These are phyloP conservation scores for Pseudonectria foliicola DNA, from an alignment of 2,329 filamentous ascomycete species.

Conservation along the genomic window DNA sequence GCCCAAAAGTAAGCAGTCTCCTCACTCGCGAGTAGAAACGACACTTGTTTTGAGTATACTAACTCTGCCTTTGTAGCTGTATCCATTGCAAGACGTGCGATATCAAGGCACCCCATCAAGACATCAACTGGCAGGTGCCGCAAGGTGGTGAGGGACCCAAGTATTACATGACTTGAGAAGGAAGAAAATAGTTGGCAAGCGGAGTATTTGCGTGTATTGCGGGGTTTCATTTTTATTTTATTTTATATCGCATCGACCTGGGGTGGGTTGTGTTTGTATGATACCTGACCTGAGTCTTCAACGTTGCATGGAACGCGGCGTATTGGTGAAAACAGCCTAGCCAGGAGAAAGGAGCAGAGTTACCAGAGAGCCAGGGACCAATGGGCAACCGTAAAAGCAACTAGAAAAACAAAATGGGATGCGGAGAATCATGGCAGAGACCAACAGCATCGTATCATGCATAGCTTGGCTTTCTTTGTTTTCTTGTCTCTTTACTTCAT, in stretches of 20 bases:
- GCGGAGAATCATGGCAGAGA: neutral
- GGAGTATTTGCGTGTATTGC: constrained; percentile 1
- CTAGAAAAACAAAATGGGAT: too few species aligned
- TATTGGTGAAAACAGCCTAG: constrained; percentile 7
- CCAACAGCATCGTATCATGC: neutral
- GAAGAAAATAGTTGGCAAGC: neutral
- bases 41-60: constrained; percentile 8
- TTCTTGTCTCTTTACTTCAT: neutral
- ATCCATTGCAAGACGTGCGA: constrained; percentile 99
- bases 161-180: constrained; percentile 57
- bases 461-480: neutral
- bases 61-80: constrained; percentile 53
- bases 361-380: too few species aligned
- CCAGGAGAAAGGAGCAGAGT: too few species aligned
- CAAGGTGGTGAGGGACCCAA: constrained; percentile 79
- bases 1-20: constrained; percentile 74
- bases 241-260: neutral
- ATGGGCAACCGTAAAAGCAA: too few species aligned
- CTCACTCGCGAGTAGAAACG: neutral
- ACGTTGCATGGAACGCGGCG: constrained; percentile 16
- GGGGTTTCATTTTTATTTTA: constrained; percentile 3
- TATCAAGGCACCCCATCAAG: constrained; percentile 94
- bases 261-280: constrained; percentile 14
- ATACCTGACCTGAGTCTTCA: constrained; percentile 19
- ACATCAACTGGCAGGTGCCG: constrained; percentile 95